Conservation (phyloP, 306 rosid genomes). For the Quercus ilex region DNA sequence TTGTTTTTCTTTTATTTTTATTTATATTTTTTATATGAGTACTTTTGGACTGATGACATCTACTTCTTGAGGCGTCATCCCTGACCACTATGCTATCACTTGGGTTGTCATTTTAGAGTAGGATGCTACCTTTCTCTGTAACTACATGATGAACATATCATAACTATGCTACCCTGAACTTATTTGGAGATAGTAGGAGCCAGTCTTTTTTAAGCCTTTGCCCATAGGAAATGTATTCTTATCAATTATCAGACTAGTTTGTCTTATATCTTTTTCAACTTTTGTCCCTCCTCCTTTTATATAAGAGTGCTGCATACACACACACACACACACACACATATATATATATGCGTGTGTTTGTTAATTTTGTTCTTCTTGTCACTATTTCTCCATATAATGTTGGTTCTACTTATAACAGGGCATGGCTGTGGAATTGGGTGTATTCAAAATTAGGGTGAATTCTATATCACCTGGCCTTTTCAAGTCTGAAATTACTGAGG, state of each 20-base stretch:
- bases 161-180: background rate
- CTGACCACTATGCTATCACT: background rate
- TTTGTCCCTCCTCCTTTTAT: no score
- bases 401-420: constrained; percentile 32
- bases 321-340: no score
- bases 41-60: background rate
- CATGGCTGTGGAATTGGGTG: constrained; percentile 83
- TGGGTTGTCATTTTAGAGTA: background rate
- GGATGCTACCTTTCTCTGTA: background rate
- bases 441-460: constrained; percentile 69
- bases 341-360: no score
- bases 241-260: background rate
- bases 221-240: background rate
- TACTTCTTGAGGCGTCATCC: background rate
- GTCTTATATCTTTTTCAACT: no score
- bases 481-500: constrained; percentile 71
- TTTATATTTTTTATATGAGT: no score
- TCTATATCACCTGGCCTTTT: constrained; percentile 75
- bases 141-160: background rate
- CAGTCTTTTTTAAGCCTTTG: background rate
- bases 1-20: background rate
- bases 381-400: background rate
- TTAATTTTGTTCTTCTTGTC: no score
- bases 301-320: no score
- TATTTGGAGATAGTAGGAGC: background rate